Evolutionary conservation across 2,329 filamentous ascomycete species (phyloP).

Genomic region (Fusarium sp.): DNA sequence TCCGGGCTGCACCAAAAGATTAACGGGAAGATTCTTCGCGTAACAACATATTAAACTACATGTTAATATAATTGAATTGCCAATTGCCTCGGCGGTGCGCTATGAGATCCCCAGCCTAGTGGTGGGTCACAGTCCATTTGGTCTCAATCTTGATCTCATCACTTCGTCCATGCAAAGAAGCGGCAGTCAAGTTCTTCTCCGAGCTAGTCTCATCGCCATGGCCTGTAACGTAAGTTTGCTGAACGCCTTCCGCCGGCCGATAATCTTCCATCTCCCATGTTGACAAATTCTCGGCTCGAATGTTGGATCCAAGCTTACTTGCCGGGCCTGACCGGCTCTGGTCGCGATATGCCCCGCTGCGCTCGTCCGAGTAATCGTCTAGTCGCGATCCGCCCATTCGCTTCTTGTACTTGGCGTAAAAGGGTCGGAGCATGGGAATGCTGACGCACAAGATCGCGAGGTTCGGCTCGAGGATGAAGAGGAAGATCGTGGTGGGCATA

Average conservation of each 20-base stretch:
- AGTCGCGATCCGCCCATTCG: slow-evolving; percentile 51
- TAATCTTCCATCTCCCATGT: slow-evolving; percentile 49
- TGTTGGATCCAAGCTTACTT: slow-evolving; percentile 9
- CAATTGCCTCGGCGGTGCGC: no score
- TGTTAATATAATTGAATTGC: no score
- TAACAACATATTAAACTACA: no score
- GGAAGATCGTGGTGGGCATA: slow-evolving; percentile 58
- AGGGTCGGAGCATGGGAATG: slow-evolving; percentile 59
- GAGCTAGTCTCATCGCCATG: slow-evolving; percentile 43
- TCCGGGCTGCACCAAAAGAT: no score
- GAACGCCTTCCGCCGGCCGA: slow-evolving; percentile 25
- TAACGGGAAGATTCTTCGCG: no score
- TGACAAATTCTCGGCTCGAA: slow-evolving; percentile 28
- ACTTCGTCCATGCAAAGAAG: slow-evolving; percentile 15
- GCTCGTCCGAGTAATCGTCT: slow-evolving; percentile 46
- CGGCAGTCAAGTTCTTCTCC: slow-evolving; percentile 45
- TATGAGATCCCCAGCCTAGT: background rate
- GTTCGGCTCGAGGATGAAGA: slow-evolving; percentile 59
- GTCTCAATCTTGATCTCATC: slow-evolving; percentile 46
- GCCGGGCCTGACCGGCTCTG: slow-evolving; percentile 33
- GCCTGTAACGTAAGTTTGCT: slow-evolving; percentile 30
- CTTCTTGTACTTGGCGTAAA: slow-evolving; percentile 53
- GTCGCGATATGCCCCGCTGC: slow-evolving; percentile 37
- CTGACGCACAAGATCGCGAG: slow-evolving; percentile 60
- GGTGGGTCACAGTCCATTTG: slow-evolving; percentile 43